These are phyloP conservation scores for Glarea lozoyensis DNA, from an alignment of 495 filamentous ascomycete species.

Conservation along the genomic window DNA sequence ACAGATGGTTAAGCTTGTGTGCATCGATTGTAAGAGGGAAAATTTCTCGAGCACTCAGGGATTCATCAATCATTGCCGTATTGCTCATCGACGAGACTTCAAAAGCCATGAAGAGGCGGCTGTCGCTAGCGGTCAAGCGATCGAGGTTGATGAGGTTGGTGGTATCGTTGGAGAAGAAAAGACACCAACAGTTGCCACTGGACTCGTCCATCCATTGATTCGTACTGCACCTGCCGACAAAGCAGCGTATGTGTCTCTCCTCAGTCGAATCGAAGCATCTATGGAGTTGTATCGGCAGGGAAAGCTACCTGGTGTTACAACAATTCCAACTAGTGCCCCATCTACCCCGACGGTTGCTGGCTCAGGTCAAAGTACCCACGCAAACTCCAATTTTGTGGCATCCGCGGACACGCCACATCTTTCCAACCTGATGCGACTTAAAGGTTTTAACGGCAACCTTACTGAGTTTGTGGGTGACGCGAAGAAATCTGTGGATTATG, in stretches of 20 bases:
- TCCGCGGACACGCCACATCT: slow-evolving; percentile 70
- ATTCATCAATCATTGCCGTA: slow-evolving; percentile 97
- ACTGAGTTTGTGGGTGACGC: slow-evolving; percentile 48
- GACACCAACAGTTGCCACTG: slow-evolving; percentile 24
- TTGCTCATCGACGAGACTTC: slow-evolving; percentile 83
- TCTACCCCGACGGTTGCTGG: slow-evolving; percentile 9
- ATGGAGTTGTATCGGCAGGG: slow-evolving; percentile 36
- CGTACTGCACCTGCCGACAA: slow-evolving; percentile 49
- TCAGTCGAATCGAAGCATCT: slow-evolving; percentile 37
- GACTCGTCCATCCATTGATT: slow-evolving; percentile 63
- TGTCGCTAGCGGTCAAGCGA: slow-evolving; percentile 72
- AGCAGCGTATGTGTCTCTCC: slow-evolving; percentile 39
- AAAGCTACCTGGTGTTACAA: slow-evolving; percentile 32
- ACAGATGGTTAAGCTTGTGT: slow-evolving; percentile 66
- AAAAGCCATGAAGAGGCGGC: slow-evolving; percentile 93
- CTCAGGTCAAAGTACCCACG: slow-evolving; percentile 3
- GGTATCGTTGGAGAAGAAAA: slow-evolving; percentile 44
- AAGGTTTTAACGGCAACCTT: slow-evolving; percentile 56
- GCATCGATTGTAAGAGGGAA: slow-evolving; percentile 76
- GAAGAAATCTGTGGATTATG: slow-evolving; percentile 44
- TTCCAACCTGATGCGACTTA: slow-evolving; percentile 57
- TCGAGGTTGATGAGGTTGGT: slow-evolving; percentile 60
- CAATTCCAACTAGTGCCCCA: slow-evolving; percentile 26
- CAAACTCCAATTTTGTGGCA: slow-evolving; percentile 37
- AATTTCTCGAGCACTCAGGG: slow-evolving; percentile 94